Conservation (phyloP, 768 basidiomycete species). For the Artomyces pyxidatus region DNA sequence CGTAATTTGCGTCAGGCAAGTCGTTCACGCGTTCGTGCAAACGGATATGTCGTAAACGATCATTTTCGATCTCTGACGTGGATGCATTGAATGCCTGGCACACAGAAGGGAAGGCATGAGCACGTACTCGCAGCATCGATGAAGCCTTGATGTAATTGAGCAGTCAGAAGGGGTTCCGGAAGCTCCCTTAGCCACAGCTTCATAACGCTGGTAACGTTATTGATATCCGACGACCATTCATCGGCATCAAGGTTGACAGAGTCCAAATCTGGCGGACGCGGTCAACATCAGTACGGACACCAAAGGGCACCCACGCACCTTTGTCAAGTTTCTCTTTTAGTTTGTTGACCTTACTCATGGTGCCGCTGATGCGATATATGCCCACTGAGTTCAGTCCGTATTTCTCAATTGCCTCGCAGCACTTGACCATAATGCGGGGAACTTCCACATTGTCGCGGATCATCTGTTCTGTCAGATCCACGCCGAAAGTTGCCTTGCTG, state of each 20-base stretch:
- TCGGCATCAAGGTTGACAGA: conserved; percentile 78
- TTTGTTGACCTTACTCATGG: conserved; percentile 75
- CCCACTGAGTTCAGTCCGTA: conserved; percentile 80
- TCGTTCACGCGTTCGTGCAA: conserved; percentile 97
- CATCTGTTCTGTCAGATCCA: conserved; percentile 92
- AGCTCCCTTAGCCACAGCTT: conserved; percentile 97
- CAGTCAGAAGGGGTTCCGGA: conserved; percentile 87
- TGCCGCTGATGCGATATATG: conserved; percentile 91
- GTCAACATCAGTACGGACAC: not conserved
- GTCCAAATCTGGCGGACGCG: conserved; percentile 55
- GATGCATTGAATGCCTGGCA: not conserved
- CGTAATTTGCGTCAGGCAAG: conserved; percentile 97
- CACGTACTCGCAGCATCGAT: conserved; percentile 89
- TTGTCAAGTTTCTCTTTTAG: conserved; percentile 80
- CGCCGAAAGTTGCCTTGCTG: conserved; percentile 81
- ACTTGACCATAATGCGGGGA: conserved; percentile 80
- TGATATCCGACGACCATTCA: conserved; percentile 93
- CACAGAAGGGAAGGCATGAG: not conserved
- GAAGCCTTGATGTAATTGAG: conserved; percentile 80
- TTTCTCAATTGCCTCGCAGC: conserved; percentile 86
- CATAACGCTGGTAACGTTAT: conserved; percentile 88
- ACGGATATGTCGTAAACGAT: conserved; percentile 89
- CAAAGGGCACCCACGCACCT: conserved; percentile 38
- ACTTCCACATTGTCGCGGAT: conserved; percentile 84
- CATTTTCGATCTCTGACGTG: conserved; percentile 77